phyloP scores from a whole-genome alignment of 495 filamentous ascomycete species.

The Neurospora sp. region DNA sequence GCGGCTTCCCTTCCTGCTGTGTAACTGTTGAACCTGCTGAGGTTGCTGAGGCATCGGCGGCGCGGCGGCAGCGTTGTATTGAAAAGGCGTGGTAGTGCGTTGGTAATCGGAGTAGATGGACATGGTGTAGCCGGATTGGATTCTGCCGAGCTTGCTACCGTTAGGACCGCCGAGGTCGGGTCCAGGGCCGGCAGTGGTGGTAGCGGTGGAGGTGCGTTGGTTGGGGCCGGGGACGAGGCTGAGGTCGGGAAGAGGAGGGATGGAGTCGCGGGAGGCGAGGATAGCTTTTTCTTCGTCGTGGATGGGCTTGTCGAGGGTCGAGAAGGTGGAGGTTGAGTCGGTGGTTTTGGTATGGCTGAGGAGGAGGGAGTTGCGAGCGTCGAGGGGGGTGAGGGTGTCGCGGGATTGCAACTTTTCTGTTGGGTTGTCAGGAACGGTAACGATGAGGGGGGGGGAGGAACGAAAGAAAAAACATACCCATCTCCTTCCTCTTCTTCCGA shows the following conservation, averaged over 20 bases:
- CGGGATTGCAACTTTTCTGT: constrained; percentile 75
- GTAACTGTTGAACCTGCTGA: background rate
- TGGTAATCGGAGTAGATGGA: background rate
- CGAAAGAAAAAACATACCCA: constrained; percentile 43
- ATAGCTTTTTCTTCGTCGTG: constrained; percentile 14
- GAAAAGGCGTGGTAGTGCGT: background rate
- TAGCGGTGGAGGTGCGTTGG: background rate
- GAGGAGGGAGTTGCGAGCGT: constrained; percentile 83
- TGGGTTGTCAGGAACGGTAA: constrained; percentile 5
- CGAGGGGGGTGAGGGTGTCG: constrained; percentile 81
- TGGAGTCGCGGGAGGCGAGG: background rate
- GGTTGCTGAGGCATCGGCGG: background rate
- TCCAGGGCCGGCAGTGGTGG: background rate
- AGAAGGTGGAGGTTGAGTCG: constrained; percentile 16
- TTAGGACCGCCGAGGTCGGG: background rate
- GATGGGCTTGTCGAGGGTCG: constrained; percentile 19
- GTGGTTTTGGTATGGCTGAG: constrained; percentile 36
- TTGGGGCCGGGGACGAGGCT: background rate
- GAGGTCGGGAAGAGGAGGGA: background rate
- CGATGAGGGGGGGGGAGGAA: too few species aligned
- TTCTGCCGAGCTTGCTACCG: background rate
- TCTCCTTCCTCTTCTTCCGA: constrained; percentile 70
- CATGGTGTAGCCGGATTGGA: background rate
- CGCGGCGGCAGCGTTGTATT: background rate
- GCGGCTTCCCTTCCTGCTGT: background rate